Conservation (phyloP, 106 monocot species). For the Allium cepa region DNA sequence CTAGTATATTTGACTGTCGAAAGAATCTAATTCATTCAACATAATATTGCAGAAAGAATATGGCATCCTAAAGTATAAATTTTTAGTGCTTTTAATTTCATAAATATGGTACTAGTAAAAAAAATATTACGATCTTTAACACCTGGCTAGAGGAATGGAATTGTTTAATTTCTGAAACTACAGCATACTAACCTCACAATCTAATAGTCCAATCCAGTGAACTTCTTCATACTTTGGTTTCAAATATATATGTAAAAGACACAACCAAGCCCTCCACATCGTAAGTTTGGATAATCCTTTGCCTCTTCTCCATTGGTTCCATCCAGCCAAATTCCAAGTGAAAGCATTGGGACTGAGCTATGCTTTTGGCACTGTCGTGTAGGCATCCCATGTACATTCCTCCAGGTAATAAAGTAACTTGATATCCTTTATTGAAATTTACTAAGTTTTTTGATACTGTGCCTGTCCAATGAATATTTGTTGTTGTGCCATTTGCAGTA, state of each 20-base stretch:
- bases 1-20: no score
- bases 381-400: constrained; percentile 96
- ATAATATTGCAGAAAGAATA: no score
- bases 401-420: constrained; percentile 72
- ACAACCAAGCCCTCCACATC: constrained; percentile 76
- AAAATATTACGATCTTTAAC: no score
- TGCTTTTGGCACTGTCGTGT: constrained; percentile 51
- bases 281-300: constrained; percentile 79
- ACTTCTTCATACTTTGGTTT: constrained; percentile 45
- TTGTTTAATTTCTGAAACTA: no score
- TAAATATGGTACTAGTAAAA: no score
- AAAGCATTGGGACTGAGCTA: constrained; percentile 68
- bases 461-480: constrained; percentile 80
- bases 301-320: constrained; percentile 69
- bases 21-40: no score
- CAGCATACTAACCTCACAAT: no score
- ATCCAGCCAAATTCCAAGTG: constrained; percentile 94
- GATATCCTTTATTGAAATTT: constrained; percentile 73
- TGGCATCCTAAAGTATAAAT: no score
- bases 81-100: no score
- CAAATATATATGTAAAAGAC: constrained; percentile 77
- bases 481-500: constrained; percentile 19
- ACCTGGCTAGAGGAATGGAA: no score
- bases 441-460: constrained; percentile 49
- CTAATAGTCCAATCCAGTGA: no score